Evolutionary conservation across 495 filamentous ascomycete genomes (phyloP), one percentile per base, ranked within the genome.

Genomic region (Annulohypoxylon maeteangense): DNA sequence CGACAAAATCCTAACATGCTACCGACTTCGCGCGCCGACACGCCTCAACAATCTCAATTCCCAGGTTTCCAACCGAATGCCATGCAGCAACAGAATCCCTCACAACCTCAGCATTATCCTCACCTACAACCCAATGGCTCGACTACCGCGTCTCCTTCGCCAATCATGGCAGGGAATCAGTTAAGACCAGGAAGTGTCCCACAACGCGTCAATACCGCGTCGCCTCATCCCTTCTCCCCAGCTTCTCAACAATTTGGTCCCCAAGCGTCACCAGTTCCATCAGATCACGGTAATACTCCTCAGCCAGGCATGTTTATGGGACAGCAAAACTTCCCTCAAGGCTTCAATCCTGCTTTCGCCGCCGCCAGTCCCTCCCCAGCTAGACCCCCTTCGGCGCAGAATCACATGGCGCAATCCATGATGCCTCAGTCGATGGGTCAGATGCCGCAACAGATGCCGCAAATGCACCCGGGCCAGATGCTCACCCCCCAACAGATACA

Each of bases 201-300:
- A 12, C 92, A 94, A 80, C 83, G 93, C 61, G 91, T 97, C 78
- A 90, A 93, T 65, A 97, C 95, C 25, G 89, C 93, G 32, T 98
- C 95, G 14, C 95, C 95, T 3, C 93, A 93, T 76, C 94, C 93
- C 0, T 97, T 96, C 80, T 94, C 93, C 0, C 92, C 93, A 18
- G 90, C 90, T 27, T 87, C 88, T 34, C 91, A 91, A 71, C 88
- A 91, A 60, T 92, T 94, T 71, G 88, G 84, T 45, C 81, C 87
- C 2, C 93, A 96, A 64, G 87, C 91, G 72, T 94, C 94, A 4
- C 92, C 94, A 4, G 85, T 92, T 12, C 89, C 90, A 25, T 89
- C 90, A 12, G 93, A 95, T 57, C 91, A 94, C 75, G 86, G 87
- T 27, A 92, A 89, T 64, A 93, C 92, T 8, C 93, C 93, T 0